phyloP scores from a whole-genome alignment of 2,329 filamentous ascomycete genomes.

The Monilinia fructigena region DNA sequence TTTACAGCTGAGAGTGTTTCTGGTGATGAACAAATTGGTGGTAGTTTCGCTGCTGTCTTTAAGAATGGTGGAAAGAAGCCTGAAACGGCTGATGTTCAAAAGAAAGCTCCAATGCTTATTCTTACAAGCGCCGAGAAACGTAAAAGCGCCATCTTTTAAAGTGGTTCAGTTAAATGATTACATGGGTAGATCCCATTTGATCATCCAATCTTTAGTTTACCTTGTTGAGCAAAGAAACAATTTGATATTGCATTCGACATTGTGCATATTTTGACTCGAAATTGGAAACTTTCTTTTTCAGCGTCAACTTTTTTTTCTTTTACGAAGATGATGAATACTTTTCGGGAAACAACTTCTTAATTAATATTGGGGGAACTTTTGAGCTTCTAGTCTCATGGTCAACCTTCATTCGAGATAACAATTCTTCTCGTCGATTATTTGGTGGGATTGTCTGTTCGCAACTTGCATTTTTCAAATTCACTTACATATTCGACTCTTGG shows the following conservation, averaged over 20 bases:
- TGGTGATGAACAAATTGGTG: conserved; percentile 59
- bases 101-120: conserved; percentile 83
- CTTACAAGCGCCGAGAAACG: conserved; percentile 89
- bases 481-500: neutral
- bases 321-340: conserved; percentile 38
- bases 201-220: conserved; percentile 37
- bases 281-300: conserved; percentile 30
- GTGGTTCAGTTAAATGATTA: conserved; percentile 23
- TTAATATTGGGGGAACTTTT: conserved; percentile 21
- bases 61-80: conserved; percentile 60
- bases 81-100: conserved; percentile 60
- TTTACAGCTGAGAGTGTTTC: conserved; percentile 63
- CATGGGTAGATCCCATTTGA: conserved; percentile 41
- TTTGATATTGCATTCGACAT: conserved; percentile 43
- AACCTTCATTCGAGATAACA: conserved; percentile 14
- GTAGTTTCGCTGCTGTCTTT: conserved; percentile 66
- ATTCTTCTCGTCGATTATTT: neutral
- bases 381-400: conserved; percentile 2
- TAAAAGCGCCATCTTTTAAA: conserved; percentile 66
- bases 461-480: neutral
- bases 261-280: conserved; percentile 38
- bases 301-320: conserved; percentile 25
- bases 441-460: neutral
- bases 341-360: conserved; percentile 20
- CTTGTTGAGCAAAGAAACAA: conserved; percentile 30